Evolutionary conservation across 441 rosid species (phyloP), one percentile per base, ranked within the genome.

Genomic region (Pelargonium fulgidum): DNA sequence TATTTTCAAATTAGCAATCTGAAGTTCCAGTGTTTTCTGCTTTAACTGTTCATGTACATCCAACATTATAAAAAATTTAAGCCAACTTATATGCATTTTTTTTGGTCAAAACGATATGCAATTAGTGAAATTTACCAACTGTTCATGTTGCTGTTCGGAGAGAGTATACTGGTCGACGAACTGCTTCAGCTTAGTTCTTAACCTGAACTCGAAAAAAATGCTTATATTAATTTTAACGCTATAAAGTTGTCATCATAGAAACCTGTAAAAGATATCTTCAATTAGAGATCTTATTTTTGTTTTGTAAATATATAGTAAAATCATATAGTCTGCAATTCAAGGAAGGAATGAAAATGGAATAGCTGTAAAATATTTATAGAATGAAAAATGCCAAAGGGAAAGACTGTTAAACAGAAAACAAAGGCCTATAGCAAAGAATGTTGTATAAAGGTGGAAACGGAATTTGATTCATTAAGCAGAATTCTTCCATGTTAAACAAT

Each of bases 1-100:
- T 65, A 88, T 83, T 82, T 86, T 88, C 68, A 93, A 71, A 64
- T 79, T 89, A 77, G 92, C 82, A 68, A 93, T 77, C 80, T 93
- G 90, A 77, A 89, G 92, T 84, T 93, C 96, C 42, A 91, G 81
- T 20, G 84, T 26, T 78, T 93, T 93, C 83, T 90, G 93, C 82
- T 91, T 93, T 76, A 90, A 73, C 97, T 93, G 87, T 70, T 72
- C 68, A 80, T 80, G 69, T 68, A 76, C 33, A 73, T 54, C 70
- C 52, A 65, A 67, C 68, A 54, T 52, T 26, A 71, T 20, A 68
- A 73, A 45, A 7, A 73, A 20, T 13, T 41, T 41, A 19, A 59
- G 16, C 13, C 29, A 63, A 68, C 68, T 12, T 7, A 65, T 50
- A 65, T 20, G 39, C 3, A 62, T 56, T 70, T 36, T 13, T 22